Evolutionary conservation across 331 rosid species (phyloP), one percentile per base, ranked within the genome.

Genomic region (Arachis monticola): DNA sequence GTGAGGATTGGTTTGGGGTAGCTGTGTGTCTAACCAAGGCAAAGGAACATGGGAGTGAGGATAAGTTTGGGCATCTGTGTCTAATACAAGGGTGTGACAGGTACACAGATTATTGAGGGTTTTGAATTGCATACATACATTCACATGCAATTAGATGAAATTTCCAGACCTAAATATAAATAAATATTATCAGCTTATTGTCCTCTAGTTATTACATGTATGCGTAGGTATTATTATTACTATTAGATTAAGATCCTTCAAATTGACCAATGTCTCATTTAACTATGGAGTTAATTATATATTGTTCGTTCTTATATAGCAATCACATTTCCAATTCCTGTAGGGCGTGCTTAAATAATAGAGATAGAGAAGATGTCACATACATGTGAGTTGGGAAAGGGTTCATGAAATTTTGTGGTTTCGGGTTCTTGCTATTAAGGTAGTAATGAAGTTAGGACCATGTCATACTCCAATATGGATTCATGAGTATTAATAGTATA

Each of bases 21-120:
- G 13, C 13, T 73, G 68, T 35, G 72, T 66, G 27, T 22, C 27
- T 22, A 22, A 22, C 62, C 5, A 56, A 35, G 38, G 60, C 78
- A 71, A 48, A 10, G 51, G 74, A 82, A 82, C 74, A 79, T 75
- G 81, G 74, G 78, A 57, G 35, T 38, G 60, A 55, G 51, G 82
- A 74, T 57, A 57, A 57, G 77, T 32, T 69, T 38, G 74, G 44
- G 63, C 56, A 72, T 10, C 13, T 73, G 68, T 35, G 72, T 66
- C 62, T 3, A 56, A 2, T 38, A 59, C 78, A 65, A 14, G 67
- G 47, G 44, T 58, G 84, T 44, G 78, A 35, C 59, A 62, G 60
- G 64, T 65, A 60, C 51, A 48, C 30, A 60, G 64, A 58, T 14
- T 52, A 32, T 73, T 46, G 61, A 61, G 68, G 82, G 30, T 8